These are phyloP conservation scores for Hymenoscyphus repandus DNA, from an alignment of 2,329 filamentous ascomycete genomes.

Conservation along the genomic window DNA sequence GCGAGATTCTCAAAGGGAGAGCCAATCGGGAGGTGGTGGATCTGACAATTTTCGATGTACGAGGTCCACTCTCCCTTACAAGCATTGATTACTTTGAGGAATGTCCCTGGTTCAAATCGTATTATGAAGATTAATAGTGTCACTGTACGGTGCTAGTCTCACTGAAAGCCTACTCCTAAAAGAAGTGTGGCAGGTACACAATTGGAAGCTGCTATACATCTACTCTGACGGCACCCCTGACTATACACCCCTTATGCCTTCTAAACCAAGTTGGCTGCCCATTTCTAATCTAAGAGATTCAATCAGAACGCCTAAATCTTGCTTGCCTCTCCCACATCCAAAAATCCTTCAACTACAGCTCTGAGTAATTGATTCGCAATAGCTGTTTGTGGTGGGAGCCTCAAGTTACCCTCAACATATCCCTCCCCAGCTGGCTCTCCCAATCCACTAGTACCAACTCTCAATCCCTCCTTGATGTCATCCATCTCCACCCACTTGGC, in stretches of 20 bases:
- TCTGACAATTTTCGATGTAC: too few relatives aligned
- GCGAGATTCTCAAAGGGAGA: too few relatives aligned
- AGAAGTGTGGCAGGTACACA: too few relatives aligned
- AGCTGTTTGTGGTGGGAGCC: constrained; percentile 78
- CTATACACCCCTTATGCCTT: not conserved
- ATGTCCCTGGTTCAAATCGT: too few relatives aligned
- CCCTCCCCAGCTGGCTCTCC: constrained; percentile 58
- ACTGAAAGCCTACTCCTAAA: too few relatives aligned
- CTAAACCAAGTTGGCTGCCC: not conserved
- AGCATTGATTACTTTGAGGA: too few relatives aligned
- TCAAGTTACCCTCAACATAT: constrained; percentile 71
- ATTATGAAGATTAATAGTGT: too few relatives aligned
- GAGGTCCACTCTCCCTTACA: too few relatives aligned
- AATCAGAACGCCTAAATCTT: constrained; percentile 4
- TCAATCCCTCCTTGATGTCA: constrained; percentile 72
- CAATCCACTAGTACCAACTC: constrained; percentile 60
- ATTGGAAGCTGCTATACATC: too few relatives aligned
- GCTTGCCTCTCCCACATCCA: constrained; percentile 32
- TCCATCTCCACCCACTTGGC: constrained; percentile 84
- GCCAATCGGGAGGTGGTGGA: too few relatives aligned
- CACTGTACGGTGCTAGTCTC: too few relatives aligned
- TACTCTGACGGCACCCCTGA: too few relatives aligned
- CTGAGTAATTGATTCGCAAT: constrained; percentile 87
- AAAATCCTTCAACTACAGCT: constrained; percentile 73
- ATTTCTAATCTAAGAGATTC: not conserved